phyloP scores from a whole-genome alignment of 2,329 filamentous ascomycete species.

The Penicillium frequentans region DNA sequence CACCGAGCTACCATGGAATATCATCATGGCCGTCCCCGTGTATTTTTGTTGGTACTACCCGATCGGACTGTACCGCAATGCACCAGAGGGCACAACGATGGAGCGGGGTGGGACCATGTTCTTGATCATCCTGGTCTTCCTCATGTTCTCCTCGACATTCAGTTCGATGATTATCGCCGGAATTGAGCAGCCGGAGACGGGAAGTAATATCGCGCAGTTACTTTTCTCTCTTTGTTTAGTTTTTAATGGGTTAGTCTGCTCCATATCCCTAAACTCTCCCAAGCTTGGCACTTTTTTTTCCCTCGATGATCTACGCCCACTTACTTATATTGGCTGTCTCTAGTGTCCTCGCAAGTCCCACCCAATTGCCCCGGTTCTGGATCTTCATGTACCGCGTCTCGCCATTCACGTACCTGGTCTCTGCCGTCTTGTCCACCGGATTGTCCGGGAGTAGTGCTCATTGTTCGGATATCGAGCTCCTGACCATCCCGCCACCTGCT shows the following conservation, averaged over 20 bases:
- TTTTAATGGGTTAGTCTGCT: slow-evolving; percentile 42
- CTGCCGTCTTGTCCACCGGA: slow-evolving; percentile 44
- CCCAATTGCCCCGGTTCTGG: slow-evolving; percentile 69
- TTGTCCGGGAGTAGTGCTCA: slow-evolving; percentile 30
- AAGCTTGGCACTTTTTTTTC: neutral
- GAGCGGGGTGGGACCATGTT: slow-evolving; percentile 65
- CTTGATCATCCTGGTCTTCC: slow-evolving; percentile 63
- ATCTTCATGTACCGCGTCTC: slow-evolving; percentile 73
- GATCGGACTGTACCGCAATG: slow-evolving; percentile 49
- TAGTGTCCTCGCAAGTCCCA: slow-evolving; percentile 52
- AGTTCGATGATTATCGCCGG: slow-evolving; percentile 72
- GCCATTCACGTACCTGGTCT: slow-evolving; percentile 64
- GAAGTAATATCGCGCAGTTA: slow-evolving; percentile 62
- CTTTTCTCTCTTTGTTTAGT: slow-evolving; percentile 59
- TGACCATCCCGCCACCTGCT: slow-evolving; percentile 49
- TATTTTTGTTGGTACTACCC: slow-evolving; percentile 70
- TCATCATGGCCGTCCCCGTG: slow-evolving; percentile 62
- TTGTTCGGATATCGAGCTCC: slow-evolving; percentile 34
- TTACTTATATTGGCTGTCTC: slow-evolving; percentile 30
- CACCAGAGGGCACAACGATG: slow-evolving; percentile 37
- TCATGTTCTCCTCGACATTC: slow-evolving; percentile 73
- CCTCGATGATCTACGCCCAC: neutral
- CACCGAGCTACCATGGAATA: slow-evolving; percentile 68
- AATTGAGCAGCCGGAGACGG: slow-evolving; percentile 67
- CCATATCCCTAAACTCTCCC: neutral